Conservation (phyloP, 352 stramenopile species). For the Phytophthora syringae region DNA sequence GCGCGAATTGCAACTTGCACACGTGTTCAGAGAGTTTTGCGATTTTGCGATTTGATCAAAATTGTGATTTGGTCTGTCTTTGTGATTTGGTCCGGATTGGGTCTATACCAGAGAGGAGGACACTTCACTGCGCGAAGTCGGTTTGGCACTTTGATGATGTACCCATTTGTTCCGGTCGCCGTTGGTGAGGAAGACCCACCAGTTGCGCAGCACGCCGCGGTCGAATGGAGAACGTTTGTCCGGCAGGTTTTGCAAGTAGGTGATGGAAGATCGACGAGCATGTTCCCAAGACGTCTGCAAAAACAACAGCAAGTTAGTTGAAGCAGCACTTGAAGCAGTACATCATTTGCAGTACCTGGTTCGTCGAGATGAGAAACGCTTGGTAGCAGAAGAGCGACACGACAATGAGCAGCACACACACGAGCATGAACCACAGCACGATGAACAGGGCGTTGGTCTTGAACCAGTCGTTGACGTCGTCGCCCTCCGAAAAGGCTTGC, state of each 20-base stretch:
- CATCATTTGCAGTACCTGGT: constrained; percentile 36
- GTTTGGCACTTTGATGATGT: constrained; percentile 42
- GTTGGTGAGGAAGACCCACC: constrained; percentile 56
- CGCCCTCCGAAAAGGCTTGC: constrained; percentile 58
- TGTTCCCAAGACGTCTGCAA: constrained; percentile 82
- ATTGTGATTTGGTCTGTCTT: constrained; percentile 20
- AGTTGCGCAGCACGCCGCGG: constrained; percentile 64
- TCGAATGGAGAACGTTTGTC: constrained; percentile 72
- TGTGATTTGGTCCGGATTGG: constrained; percentile 14
- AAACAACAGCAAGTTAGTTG: constrained; percentile 3
- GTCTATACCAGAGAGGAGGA: constrained; percentile 27
- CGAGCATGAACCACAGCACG: constrained; percentile 62
- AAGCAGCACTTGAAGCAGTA: not conserved
- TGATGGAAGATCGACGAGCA: constrained; percentile 69
- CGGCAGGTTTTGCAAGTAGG: constrained; percentile 69
- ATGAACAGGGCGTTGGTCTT: constrained; percentile 71
- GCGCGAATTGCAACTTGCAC: constrained; percentile 9
- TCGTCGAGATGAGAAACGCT: constrained; percentile 70
- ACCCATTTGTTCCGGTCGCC: constrained; percentile 73
- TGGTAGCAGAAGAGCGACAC: constrained; percentile 75
- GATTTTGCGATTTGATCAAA: not conserved
- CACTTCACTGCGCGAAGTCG: constrained; percentile 24
- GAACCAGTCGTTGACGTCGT: constrained; percentile 76
- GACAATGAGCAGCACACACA: constrained; percentile 66
- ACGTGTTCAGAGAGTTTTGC: constrained; percentile 15